Evolutionary conservation across 2,329 filamentous ascomycete genomes (phyloP), one percentile per base, ranked within the genome.

Genomic region (Talaromyces atroroseus): DNA sequence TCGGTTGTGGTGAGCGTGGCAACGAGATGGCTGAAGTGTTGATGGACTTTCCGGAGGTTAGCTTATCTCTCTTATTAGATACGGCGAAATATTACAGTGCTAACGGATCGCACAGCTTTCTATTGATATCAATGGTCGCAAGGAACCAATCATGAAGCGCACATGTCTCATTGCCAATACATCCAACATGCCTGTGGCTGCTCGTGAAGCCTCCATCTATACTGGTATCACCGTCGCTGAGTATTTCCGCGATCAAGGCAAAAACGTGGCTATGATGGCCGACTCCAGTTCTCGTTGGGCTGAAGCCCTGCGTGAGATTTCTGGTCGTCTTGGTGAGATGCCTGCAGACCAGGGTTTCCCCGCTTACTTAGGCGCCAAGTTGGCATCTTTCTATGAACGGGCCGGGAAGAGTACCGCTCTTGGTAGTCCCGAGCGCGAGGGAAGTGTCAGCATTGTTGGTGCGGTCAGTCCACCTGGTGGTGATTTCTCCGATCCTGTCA

Each of bases 111-210:
- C 24, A 12, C 64, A 82, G 82, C 89, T 99, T 63, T 89, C 89
- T 49, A 99, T 99, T 70, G 88, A 95, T 18, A 85, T 97, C 65
- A 88, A 96, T 45, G 94, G 94, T 66, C 90, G 92, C 71, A 88
- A 92, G 77, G 94, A 99, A 74, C 92, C 92, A 65, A 99, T 99
- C 80, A 99, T 99, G 94, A 99, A 99, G 85, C 92, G 94, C 74
- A 99, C 94, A 16, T 95, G 91, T 21, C 82, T 99, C 60, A 97
- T 99, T 71, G 94, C 94, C 74, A 99, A 99, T 78, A 99, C 94
- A 45, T 99, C 94, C 67, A 99, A 99, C 82, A 99, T 99, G 94
- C 94, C 94, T 60, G 94, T 99, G 69, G 94, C 94, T 62, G 94
- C 94, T 60, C 90, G 94, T 78, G 94, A 99, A 76, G 94, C 94